Percentiles rank a stretch among this genome's conserved stretches.
phyloP scores from a whole-genome alignment of 2,329 filamentous ascomycete species.

The Microcera coccophila region DNA sequence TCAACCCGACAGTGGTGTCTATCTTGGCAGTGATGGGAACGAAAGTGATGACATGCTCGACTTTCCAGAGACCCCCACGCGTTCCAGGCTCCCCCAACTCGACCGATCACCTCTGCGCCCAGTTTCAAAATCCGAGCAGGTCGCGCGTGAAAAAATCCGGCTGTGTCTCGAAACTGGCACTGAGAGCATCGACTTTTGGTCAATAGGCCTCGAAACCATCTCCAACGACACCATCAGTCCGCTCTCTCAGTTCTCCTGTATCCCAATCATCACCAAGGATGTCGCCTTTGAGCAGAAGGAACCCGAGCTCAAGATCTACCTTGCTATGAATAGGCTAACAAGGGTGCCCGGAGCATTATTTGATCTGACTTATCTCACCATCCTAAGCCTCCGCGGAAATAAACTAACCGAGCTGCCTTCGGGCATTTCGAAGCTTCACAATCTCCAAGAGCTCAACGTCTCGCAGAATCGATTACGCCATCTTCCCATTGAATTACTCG shows the following conservation, averaged over 20 bases:
- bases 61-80: conserved; percentile 28
- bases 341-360: conserved; percentile 59
- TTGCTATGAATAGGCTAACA: conserved; percentile 56
- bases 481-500: conserved; percentile 61
- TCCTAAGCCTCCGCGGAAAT: conserved; percentile 64
- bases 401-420: conserved; percentile 57
- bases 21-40: conserved; percentile 58
- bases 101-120: conserved; percentile 28
- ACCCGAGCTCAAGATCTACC: conserved; percentile 57
- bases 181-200: conserved; percentile 61
- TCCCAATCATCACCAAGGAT: conserved; percentile 51
- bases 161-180: conserved; percentile 54
- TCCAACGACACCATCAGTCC: conserved; percentile 55
- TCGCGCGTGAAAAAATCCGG: conserved; percentile 46
- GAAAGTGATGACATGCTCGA: conserved; percentile 42
- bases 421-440: conserved; percentile 53
- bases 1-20: conserved; percentile 66
- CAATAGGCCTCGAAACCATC: conserved; percentile 48
- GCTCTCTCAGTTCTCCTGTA: conserved; percentile 51
- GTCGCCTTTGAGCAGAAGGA: conserved; percentile 58
- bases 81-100: conserved; percentile 38
- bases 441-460: conserved; percentile 61
- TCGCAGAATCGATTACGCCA: conserved; percentile 59
- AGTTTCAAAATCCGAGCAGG: conserved; percentile 40
- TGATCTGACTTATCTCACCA: conserved; percentile 56